phyloP scores from a whole-genome alignment of 2,329 filamentous ascomycete genomes.

The Colletotrichum sp. region DNA sequence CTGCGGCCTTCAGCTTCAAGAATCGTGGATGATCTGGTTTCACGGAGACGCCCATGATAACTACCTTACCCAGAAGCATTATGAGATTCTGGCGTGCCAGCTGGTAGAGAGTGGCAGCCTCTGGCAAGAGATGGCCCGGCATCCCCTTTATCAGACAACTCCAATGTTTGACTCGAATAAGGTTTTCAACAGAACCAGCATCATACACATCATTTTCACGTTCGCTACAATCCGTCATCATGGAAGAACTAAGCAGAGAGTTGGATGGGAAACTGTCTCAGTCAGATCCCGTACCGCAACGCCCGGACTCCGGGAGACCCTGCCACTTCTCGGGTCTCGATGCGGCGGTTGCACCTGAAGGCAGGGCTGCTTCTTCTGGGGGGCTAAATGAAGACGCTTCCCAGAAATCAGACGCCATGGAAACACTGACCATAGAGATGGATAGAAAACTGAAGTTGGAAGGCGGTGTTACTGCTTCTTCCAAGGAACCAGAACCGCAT shows the following conservation, averaged over 20 bases:
- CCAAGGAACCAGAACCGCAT: accelerated
- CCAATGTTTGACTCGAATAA: not conserved
- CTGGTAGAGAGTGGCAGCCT: too few relatives aligned
- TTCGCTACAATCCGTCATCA: not conserved
- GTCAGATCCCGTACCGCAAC: accelerated
- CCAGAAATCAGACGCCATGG: accelerated
- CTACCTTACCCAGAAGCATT: too few relatives aligned
- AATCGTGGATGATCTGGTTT: too few relatives aligned
- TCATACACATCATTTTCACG: not conserved
- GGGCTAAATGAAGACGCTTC: accelerated
- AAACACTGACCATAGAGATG: accelerated
- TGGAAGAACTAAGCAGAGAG: accelerated
- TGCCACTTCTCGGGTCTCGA: too few relatives aligned
- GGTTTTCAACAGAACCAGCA: not conserved
- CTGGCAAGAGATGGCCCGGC: too few relatives aligned
- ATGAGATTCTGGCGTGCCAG: too few relatives aligned
- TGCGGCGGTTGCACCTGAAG: not conserved
- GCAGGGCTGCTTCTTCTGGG: accelerated
- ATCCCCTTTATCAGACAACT: not conserved
- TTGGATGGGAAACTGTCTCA: not conserved
- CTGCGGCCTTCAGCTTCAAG: too few relatives aligned
- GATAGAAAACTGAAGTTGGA: accelerated
- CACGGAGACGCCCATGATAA: too few relatives aligned
- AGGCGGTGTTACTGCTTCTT: not conserved
- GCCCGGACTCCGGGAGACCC: accelerated